phyloP scores from a whole-genome alignment of 495 filamentous ascomycete genomes.

The Achaetomiella virescens region DNA sequence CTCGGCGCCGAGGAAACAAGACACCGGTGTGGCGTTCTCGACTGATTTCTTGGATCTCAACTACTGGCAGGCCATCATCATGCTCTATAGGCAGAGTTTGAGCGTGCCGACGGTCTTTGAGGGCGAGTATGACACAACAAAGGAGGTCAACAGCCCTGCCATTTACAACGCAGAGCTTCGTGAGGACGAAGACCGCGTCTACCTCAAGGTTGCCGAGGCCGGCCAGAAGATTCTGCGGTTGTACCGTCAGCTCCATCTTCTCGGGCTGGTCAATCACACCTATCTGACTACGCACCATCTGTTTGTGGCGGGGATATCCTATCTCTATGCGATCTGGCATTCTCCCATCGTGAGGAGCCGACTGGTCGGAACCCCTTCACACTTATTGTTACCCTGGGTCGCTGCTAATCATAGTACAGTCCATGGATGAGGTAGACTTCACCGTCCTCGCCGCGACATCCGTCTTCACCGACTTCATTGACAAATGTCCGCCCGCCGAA shows the following conservation, averaged over 20 bases:
- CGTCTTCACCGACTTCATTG: conserved; percentile 38
- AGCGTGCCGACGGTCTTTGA: conserved; percentile 80
- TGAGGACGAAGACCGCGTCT: conserved; percentile 87
- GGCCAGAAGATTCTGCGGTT: conserved; percentile 86
- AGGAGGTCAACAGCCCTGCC: conserved; percentile 44
- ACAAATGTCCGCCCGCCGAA: conserved; percentile 39
- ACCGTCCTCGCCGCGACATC: conserved; percentile 89
- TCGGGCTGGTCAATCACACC: conserved; percentile 89
- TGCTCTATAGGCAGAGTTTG: conserved; percentile 89
- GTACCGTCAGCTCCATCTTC: conserved; percentile 82
- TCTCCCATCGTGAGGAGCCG: conserved; percentile 78
- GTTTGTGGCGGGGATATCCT: conserved; percentile 96
- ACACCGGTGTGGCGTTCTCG: conserved; percentile 82
- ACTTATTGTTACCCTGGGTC: not conserved
- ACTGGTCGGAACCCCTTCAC: conserved; percentile 51
- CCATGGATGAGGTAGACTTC: conserved; percentile 92
- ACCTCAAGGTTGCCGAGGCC: conserved; percentile 88
- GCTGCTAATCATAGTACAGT: conserved; percentile 45
- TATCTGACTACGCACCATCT: conserved; percentile 95
- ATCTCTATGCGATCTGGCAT: conserved; percentile 96
- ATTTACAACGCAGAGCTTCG: conserved; percentile 47
- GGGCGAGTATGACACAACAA: conserved; percentile 65
- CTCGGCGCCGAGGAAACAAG: conserved; percentile 63
- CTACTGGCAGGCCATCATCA: conserved; percentile 97
- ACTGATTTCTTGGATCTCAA: conserved; percentile 86